phyloP scores from a whole-genome alignment of 176 grass and related monocot species.

The Ensete ventricosum region DNA sequence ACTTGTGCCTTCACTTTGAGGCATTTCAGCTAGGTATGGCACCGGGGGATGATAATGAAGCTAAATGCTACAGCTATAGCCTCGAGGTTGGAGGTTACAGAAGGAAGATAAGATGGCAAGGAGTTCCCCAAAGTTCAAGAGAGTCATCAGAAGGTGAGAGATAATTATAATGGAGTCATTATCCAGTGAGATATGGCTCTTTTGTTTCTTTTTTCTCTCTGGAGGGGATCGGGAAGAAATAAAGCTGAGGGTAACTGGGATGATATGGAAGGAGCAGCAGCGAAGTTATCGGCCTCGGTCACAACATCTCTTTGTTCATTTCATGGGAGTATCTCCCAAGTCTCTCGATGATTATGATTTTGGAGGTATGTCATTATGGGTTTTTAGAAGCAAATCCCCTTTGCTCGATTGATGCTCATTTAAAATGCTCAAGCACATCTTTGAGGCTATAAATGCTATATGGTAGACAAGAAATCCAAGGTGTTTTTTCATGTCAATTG shows the following conservation, averaged over 20 bases:
- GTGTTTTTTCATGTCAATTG: not conserved
- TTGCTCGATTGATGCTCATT: not conserved
- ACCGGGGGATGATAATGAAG: constrained; percentile 1
- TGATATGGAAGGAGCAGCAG: constrained; percentile 2
- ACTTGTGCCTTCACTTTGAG: not conserved
- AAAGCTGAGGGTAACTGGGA: not conserved
- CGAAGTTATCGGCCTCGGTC: not conserved
- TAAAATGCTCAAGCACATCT: not conserved
- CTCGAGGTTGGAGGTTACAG: constrained; percentile 6
- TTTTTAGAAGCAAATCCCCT: not conserved
- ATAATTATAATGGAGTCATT: not conserved
- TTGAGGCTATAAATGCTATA: not conserved
- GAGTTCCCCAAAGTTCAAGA: not conserved
- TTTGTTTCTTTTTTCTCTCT: not conserved
- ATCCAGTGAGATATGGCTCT: constrained; percentile 6
- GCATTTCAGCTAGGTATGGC: constrained; percentile 2
- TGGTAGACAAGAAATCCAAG: not conserved
- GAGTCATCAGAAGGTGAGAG: constrained; percentile 9
- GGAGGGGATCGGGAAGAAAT: not conserved
- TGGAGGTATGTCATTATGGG: not conserved
- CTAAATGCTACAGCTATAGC: constrained; percentile 4
- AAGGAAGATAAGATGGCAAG: not conserved
- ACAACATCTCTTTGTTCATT: not conserved
- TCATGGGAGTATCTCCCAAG: not conserved
- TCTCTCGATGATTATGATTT: not conserved